Percentiles rank a stretch among this genome's conserved stretches.
Evolutionary conservation across 2,329 filamentous ascomycete genomes (phyloP).

Genomic region (Aureobasidium melanogenum): DNA sequence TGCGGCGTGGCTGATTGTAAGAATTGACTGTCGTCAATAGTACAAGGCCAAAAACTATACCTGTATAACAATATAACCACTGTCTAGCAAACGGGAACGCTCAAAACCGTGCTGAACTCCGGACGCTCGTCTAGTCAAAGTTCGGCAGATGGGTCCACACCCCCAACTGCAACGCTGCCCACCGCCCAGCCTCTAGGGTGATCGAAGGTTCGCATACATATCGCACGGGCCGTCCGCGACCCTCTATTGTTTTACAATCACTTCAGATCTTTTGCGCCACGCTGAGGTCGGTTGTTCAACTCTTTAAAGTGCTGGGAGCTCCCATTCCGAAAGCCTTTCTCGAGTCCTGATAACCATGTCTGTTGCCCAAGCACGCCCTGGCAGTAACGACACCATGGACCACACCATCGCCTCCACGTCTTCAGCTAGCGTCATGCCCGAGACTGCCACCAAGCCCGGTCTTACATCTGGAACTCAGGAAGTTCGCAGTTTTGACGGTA

Average conservation of each 20-base stretch:
- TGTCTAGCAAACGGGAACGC: background rate
- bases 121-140: background rate
- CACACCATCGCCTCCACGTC: constrained; percentile 1
- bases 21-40: background rate
- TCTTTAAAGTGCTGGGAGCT: background rate
- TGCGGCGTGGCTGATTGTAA: background rate
- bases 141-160: background rate
- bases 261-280: background rate
- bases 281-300: background rate
- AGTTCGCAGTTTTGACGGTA: constrained; percentile 3
- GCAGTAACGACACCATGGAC: constrained; percentile 6
- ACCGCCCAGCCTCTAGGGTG: background rate
- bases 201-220: constrained; percentile 6
- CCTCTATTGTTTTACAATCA: constrained; percentile 3
- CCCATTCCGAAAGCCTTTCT: background rate
- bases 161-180: background rate
- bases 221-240: background rate
- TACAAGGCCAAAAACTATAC: background rate
- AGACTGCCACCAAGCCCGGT: background rate
- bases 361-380: background rate
- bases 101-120: background rate
- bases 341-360: background rate
- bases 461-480: background rate
- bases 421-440: constrained; percentile 2
- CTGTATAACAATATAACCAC: background rate